Evolutionary conservation across 805 yeast genomes (phyloP).

Genomic region (Kuraishia hungarica): DNA sequence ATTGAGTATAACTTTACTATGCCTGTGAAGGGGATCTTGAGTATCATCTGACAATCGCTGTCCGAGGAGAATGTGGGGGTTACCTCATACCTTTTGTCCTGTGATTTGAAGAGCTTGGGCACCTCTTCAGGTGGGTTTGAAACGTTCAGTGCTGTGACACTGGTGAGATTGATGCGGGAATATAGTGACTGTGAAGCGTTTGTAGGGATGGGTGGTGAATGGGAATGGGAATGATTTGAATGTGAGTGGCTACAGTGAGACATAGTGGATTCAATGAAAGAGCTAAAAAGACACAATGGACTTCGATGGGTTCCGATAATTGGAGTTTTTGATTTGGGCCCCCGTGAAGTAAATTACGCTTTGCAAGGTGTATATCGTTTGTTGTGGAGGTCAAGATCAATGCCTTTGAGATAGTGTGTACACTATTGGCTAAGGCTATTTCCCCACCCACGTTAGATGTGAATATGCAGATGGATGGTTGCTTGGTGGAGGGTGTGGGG

Average conservation of each 20-base stretch:
- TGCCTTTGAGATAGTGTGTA: too few species aligned
- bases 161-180: slow-evolving; percentile 48
- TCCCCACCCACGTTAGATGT: too few species aligned
- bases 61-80: slow-evolving; percentile 45
- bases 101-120: slow-evolving; percentile 42
- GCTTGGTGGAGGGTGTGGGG: too few species aligned
- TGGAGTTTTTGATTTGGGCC: too few species aligned
- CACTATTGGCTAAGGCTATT: too few species aligned
- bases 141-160: slow-evolving; percentile 57
- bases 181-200: slow-evolving; percentile 59
- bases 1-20: slow-evolving; percentile 65
- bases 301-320: too few species aligned
- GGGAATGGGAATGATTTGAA: slow-evolving; percentile 28
- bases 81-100: slow-evolving; percentile 39
- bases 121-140: slow-evolving; percentile 42
- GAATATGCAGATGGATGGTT: too few species aligned
- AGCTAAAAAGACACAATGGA: too few species aligned
- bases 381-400: too few species aligned
- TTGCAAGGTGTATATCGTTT: too few species aligned
- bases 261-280: slow-evolving; percentile 20
- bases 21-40: slow-evolving; percentile 75
- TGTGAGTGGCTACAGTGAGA: slow-evolving; percentile 17
- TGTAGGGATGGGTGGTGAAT: slow-evolving; percentile 64
- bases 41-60: slow-evolving; percentile 71
- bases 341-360: too few species aligned